A percentile compares a stretch with the other conserved stretches of the same genome.
phyloP scores from a whole-genome alignment of 352 stramenopile genomes.

The Globisporangium acanthophoron region DNA sequence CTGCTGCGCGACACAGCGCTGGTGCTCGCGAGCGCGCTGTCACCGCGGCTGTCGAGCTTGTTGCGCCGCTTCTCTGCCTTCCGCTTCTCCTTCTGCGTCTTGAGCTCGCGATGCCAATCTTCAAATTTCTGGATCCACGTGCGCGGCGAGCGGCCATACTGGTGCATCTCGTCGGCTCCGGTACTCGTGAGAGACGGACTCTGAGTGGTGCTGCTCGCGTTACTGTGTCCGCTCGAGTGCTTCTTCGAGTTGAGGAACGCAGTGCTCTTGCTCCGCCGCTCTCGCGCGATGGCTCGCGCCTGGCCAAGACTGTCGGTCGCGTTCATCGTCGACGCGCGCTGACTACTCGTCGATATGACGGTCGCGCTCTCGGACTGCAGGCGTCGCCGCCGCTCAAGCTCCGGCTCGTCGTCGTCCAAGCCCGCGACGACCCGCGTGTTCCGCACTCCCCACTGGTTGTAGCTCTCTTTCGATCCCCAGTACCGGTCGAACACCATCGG shows the following conservation, averaged over 20 bases:
- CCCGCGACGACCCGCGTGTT: slow-evolving; percentile 43
- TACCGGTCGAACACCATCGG: slow-evolving; percentile 41
- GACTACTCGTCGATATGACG: slow-evolving; percentile 5
- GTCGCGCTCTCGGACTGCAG: slow-evolving; percentile 30
- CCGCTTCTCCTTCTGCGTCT: slow-evolving; percentile 73
- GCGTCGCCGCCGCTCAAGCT: slow-evolving; percentile 28
- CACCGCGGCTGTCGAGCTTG: slow-evolving; percentile 36
- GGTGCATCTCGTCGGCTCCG: slow-evolving; percentile 20
- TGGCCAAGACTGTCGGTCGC: slow-evolving; percentile 11
- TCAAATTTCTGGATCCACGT: slow-evolving; percentile 78
- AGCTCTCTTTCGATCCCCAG: slow-evolving; percentile 58
- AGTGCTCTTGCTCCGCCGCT: slow-evolving; percentile 70
- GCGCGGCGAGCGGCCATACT: slow-evolving; percentile 51
- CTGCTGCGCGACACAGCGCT: slow-evolving; percentile 12
- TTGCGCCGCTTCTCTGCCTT: slow-evolving; percentile 62
- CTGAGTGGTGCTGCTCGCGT: slow-evolving; percentile 10
- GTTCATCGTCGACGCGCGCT: slow-evolving; percentile 6
- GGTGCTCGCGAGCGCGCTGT: slow-evolving; percentile 19
- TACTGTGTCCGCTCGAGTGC: slow-evolving; percentile 9
- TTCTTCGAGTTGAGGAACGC: slow-evolving; percentile 42
- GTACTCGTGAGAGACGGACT: not conserved
- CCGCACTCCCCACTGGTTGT: slow-evolving; percentile 48
- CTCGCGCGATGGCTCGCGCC: slow-evolving; percentile 14
- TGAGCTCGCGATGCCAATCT: slow-evolving; percentile 77
- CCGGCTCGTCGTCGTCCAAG: slow-evolving; percentile 10